Evolutionary conservation across 257 asterid species (phyloP).

Genomic region (Buddleja alternifolia): DNA sequence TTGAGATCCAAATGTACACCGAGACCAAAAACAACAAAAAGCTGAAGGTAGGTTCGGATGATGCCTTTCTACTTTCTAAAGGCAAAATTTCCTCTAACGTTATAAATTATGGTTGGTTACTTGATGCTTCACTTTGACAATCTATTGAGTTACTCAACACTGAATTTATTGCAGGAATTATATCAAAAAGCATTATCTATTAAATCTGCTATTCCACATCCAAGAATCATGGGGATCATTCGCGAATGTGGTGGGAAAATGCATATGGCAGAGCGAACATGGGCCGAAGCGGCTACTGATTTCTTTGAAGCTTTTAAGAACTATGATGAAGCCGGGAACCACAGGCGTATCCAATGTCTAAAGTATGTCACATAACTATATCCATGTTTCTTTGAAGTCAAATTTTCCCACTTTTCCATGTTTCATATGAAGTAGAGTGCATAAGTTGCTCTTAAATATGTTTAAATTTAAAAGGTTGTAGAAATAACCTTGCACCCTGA

Average conservation of each 20-base stretch:
- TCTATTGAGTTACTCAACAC: slow-evolving; percentile 14
- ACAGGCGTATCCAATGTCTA: slow-evolving; percentile 92
- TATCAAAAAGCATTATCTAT: slow-evolving; percentile 89
- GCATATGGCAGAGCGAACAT: slow-evolving; percentile 98
- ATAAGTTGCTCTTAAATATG: not conserved
- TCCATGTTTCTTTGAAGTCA: not conserved
- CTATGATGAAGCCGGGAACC: slow-evolving; percentile 99
- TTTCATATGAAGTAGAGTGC: not conserved
- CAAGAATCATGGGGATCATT: slow-evolving; percentile 97
- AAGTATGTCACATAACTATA: slow-evolving; percentile 54
- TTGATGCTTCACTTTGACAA: slow-evolving; percentile 14
- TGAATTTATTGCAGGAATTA: slow-evolving; percentile 64
- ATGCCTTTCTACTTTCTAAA: slow-evolving; percentile 18
- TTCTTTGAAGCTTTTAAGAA: slow-evolving; percentile 97
- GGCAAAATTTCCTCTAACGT: not conserved
- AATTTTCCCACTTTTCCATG: not conserved
- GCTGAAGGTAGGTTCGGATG: slow-evolving; percentile 69
- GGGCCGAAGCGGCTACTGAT: slow-evolving; percentile 98
- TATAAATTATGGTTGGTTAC: not conserved
- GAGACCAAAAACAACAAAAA: slow-evolving; percentile 97
- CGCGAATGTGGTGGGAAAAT: slow-evolving; percentile 99
- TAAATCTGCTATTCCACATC: slow-evolving; percentile 98
- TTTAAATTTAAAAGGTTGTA: not conserved
- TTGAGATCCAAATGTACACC: slow-evolving; percentile 98
- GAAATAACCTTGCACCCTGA: not conserved